Conservation (phyloP, 495 filamentous ascomycete species). For the Annulohypoxylon nitens region DNA sequence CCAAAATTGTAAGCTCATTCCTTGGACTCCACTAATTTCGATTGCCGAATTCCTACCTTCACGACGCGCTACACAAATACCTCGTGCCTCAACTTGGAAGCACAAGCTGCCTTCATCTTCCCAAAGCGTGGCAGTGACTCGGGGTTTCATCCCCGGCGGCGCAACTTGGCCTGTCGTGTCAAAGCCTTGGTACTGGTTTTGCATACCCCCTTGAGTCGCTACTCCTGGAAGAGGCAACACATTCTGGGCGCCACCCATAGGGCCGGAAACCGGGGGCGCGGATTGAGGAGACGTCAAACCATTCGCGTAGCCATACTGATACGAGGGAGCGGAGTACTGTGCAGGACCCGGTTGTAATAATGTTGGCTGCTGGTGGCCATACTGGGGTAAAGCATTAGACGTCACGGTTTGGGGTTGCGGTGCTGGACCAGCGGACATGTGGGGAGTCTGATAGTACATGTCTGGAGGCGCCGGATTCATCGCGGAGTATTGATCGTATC, state of each 20-base stretch:
- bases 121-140: conserved; percentile 97
- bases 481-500: conserved; percentile 72
- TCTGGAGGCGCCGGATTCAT: conserved; percentile 90
- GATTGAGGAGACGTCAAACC: conserved; percentile 81
- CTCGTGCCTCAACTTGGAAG: conserved; percentile 97
- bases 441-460: conserved; percentile 80
- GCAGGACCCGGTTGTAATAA: conserved; percentile 82
- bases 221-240: conserved; percentile 77
- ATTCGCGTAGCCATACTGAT: conserved; percentile 80
- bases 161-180: conserved; percentile 93
- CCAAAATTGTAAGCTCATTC: conserved; percentile 39
- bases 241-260: conserved; percentile 71
- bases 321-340: conserved; percentile 75
- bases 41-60: conserved; percentile 77
- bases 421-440: conserved; percentile 85
- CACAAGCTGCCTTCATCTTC: conserved; percentile 98
- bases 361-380: conserved; percentile 81
- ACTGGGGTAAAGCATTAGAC: conserved; percentile 78
- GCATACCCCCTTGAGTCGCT: conserved; percentile 64
- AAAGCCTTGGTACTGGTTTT: conserved; percentile 71
- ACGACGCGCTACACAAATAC: conserved; percentile 92
- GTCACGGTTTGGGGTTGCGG: conserved; percentile 86
- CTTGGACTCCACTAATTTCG: neutral
- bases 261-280: conserved; percentile 74
- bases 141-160: conserved; percentile 97